These are phyloP conservation scores for Hura crepitans DNA, from an alignment of 441 rosid genomes.

Conservation along the genomic window DNA sequence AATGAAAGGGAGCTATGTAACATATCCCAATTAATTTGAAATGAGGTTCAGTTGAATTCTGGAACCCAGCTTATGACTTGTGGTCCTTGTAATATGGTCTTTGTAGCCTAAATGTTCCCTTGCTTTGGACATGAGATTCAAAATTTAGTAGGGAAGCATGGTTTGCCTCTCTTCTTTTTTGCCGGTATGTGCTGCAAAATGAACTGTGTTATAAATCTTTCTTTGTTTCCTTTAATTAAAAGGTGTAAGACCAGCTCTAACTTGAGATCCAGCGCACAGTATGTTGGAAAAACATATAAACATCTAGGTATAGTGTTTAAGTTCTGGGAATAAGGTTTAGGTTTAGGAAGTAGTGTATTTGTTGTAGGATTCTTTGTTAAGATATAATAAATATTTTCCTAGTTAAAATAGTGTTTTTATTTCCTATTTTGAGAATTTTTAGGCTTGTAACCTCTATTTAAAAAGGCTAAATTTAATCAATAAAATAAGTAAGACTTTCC, in stretches of 20 bases:
- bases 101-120: background rate
- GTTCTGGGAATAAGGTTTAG: background rate
- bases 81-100: background rate
- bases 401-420: no score
- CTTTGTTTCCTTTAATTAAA: background rate
- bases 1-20: background rate
- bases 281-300: background rate
- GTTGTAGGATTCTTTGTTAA: no score
- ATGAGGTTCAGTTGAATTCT: background rate
- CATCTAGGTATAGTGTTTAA: constrained; percentile 3
- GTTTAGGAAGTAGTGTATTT: no score
- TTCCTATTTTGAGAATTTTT: no score
- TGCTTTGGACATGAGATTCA: background rate
- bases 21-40: background rate
- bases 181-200: background rate
- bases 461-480: no score
- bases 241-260: background rate
- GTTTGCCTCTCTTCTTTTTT: background rate
- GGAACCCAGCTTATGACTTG: background rate
- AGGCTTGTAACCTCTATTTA: no score
- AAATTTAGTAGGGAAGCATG: background rate
- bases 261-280: background rate
- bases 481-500: no score
- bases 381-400: no score
- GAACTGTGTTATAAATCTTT: background rate